Conservation (phyloP, 176 grass and related monocot species). For the Aegilops umbellulata region DNA sequence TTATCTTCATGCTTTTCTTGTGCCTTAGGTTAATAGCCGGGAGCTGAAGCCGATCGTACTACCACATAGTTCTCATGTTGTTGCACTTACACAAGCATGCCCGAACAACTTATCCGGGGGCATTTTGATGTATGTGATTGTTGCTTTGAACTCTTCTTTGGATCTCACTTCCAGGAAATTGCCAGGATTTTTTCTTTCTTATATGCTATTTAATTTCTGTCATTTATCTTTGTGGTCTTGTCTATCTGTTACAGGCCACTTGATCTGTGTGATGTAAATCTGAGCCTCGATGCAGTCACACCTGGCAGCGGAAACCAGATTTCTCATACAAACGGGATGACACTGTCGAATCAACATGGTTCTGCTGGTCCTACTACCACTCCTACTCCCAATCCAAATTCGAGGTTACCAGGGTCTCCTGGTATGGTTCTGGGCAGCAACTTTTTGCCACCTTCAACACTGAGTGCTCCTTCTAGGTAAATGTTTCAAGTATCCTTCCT, state of each 20-base stretch:
- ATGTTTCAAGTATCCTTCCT: constrained; percentile 5
- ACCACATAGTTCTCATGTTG: constrained; percentile 70
- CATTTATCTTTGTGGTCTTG: constrained; percentile 13
- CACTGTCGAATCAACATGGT: constrained; percentile 56
- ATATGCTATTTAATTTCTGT: constrained; percentile 17
- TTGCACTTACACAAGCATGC: constrained; percentile 76
- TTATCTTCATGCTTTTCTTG: constrained; percentile 35
- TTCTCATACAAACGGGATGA: constrained; percentile 50
- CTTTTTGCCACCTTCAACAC: constrained; percentile 47
- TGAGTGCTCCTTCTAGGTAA: constrained; percentile 67
- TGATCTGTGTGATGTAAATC: constrained; percentile 79
- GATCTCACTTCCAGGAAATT: constrained; percentile 4
- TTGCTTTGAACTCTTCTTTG: neutral
- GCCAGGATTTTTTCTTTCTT: constrained; percentile 10
- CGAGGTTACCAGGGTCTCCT: constrained; percentile 63
- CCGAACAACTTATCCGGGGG: constrained; percentile 62
- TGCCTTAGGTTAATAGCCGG: constrained; percentile 49
- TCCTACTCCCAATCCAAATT: constrained; percentile 59
- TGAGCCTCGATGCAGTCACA: constrained; percentile 51
- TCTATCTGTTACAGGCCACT: constrained; percentile 72
- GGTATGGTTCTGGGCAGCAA: constrained; percentile 54
- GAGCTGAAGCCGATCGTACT: constrained; percentile 58
- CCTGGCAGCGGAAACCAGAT: constrained; percentile 49
- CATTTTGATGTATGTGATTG: constrained; percentile 68
- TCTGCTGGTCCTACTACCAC: constrained; percentile 49